Base-by-base conservation (phyloP, 139 green algal species). In the Chlamydomonas schloesseri region DNA sequence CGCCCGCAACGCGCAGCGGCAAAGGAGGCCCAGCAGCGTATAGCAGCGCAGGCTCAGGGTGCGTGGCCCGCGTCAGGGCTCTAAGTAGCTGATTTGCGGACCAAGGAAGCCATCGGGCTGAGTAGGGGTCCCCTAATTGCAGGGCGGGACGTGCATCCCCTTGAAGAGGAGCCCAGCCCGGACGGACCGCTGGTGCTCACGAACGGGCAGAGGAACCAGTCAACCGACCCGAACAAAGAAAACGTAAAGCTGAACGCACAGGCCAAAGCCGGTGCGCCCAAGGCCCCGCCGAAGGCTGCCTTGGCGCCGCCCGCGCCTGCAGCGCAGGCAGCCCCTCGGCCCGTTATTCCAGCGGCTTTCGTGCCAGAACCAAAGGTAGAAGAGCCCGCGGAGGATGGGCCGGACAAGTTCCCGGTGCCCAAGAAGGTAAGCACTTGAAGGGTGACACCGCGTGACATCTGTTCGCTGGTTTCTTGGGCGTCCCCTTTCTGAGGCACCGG, bases 231-330 rank as follows among this genome's bases (percentile, higher is more conserved):
- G 15, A 77, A 86, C 50, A 86, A 86, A 33, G 80, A 78, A 31
- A 86, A 86, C 67, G 67, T 57, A 57, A 76, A 86, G 80, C 80
- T 78, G 80, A 76, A 86, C 67, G 80, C 80, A 20, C 67, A 86
- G 68, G 67, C 80, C 29, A 86, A 86, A 36, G 50, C 69, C 47
- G 80, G 34, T 31, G 80, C 53, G 80, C 67, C 78, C n/a, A 84
- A 86, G 80, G n/a, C 64, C 34, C 65, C 67, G 65, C 46, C 76
- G 37, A 73, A 76, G 79, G 28, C 60, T 58, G 50, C 68, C 62
- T 73, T 73, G 58, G 76, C 76, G 37, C 36, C 76, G 76, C 76
- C 76, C 47, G 47, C 80, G 33, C 67, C 80, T 53, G 34, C 69
- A 42, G 36, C 34, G 26, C 29, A 67, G 9, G 80, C 64, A 62